Base-by-base conservation (phyloP, 768 basidiomycete genomes). In the Lyophyllum semitale region DNA sequence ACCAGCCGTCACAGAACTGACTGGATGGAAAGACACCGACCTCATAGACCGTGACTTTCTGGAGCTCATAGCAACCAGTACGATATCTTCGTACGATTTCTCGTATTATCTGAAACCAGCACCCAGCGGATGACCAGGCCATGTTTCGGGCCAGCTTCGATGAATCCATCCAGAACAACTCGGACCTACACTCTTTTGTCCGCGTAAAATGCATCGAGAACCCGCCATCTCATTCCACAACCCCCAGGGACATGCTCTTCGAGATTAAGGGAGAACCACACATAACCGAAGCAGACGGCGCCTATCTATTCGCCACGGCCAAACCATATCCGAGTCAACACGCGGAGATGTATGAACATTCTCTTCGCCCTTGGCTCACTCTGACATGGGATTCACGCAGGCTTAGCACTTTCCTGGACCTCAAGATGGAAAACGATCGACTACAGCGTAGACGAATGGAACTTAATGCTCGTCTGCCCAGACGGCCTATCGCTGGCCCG, bases 351-450 rank as follows among this genome's bases (percentile, higher is more conserved):
- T 56, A 51, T 20, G 38, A 29, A 41, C 22, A 51, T 43, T 38
- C 32, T 45, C 15, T 56, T 53, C 26, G 45, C n/a, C 23, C 29
- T 11, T 13, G 5, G 35, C 23, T 27, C 4, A 5, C 20, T 50
- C 29, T 49, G 17, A 54, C 29, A 23, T 25, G 18, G 3, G 30
- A 51, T 48, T 37, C 35, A 43, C 52, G 41, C 53, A 91, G 90
- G 81, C 71, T 90, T 27, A 83, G 87, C 59, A 84, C 85, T 0
- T 83, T 86, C 60, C 63, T 97, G 32, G 94, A 96, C 64, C 81
- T 96, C 47, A 95, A 93, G 69, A 76, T 88, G 53, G 93, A 95
- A 72, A 94, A 97, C 68, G 89, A 92, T 68, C 81, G 85, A 13
- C 71, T 97, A 38, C 80, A 88, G 60, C 81, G 82, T 55, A 84